Evolutionary conservation across 108 stramenopile species (phyloP), one percentile per base, ranked within the genome.

Genomic region (Cyclostephanos tholiformis): DNA sequence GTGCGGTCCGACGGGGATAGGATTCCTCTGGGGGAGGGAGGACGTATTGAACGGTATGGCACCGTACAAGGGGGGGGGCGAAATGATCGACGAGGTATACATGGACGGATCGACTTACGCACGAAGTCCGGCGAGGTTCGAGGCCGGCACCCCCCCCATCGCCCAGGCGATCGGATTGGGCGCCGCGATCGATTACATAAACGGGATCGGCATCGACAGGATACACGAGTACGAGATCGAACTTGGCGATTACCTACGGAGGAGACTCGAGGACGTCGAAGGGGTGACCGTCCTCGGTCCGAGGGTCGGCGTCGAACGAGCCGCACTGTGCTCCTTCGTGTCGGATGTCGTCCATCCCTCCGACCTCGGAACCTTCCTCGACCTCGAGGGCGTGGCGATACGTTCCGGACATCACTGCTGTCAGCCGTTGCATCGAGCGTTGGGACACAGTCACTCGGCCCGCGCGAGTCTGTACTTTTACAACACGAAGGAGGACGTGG

Each of bases 341-440:
- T 80, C 88, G 26, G 88, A 91, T 20, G 80, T 57, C 12, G 92
- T 98, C 4, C 98, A 99, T 86, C 91, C 97, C 25, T 83, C 86
- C 32, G 98, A 99, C 84, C 85, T 99, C 69, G 84, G 92, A 13
- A 95, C 95, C 16, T 98, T 98, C 84, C 74, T 99, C 63, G 97
- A 99, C 80, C 84, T 96, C 84, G 97, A 98, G 65, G 97, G 97
- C 8, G 88, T 99, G 19, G 97, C 97, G 26, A 86, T 97, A 1
- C 88, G 98, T 26, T 94, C 97, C 23, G 98, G 98, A 13, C 97
- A 98, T 90, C 98, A 99, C 76, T 99, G 98, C 76, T 95, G 95
- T 70, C 97, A 99, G 83, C 97, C 98, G 6, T 73, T 99, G 70
- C 98, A 99, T 79, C 75, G 88, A 7, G 84, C 88, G 43, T 85